Evolutionary conservation across 2,329 filamentous ascomycete genomes (phyloP), one percentile per base, ranked within the genome.

Genomic region (Arthrobotrys pseudoclavata): DNA sequence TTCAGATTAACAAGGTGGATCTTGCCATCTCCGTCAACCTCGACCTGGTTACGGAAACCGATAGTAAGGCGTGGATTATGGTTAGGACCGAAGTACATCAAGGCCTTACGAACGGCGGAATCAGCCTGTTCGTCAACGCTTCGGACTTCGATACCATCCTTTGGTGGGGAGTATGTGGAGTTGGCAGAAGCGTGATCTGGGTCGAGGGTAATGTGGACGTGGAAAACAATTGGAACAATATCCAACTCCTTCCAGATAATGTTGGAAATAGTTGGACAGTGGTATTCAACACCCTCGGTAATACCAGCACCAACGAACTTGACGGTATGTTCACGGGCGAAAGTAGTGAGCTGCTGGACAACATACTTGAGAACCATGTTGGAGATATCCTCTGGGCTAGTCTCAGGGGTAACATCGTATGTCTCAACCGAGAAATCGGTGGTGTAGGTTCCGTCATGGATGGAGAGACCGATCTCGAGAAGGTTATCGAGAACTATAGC

Each of bases 221-320:
- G 85, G 79, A 93, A 86, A 2, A 91, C 87, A 47, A 95, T 86
- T 0, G 91, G 91, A 1, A 95, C 88, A 70, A 94, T 89, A 82
- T 96, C 92, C 40, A 94, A 85, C 78, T 93, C 90, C 1, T 89
- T 84, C 92, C 92, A 96, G 2, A 96, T 86, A 37, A 89, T 88
- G 0, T 91, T 89, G 80, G 90, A 91, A 0, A 94, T 86, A 4
- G 84, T 84, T 0, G 91, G 91, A 81, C 89, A 91, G 81, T 88
- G 85, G 9, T 87, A 84, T 52, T 88, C 86, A 66, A 92, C 84
- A 3, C 86, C 86, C 9, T 85, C 84, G 0, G 91, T 90, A 66
- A 95, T 85, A n/a, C 92, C 91, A 20, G 89, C 88, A 6, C 92
- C 92, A 20, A 93, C 86, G 80, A 94, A 91, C 83, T 95, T 96